Conservation (phyloP, 768 basidiomycete genomes). For the Boletus eberwhitei region DNA sequence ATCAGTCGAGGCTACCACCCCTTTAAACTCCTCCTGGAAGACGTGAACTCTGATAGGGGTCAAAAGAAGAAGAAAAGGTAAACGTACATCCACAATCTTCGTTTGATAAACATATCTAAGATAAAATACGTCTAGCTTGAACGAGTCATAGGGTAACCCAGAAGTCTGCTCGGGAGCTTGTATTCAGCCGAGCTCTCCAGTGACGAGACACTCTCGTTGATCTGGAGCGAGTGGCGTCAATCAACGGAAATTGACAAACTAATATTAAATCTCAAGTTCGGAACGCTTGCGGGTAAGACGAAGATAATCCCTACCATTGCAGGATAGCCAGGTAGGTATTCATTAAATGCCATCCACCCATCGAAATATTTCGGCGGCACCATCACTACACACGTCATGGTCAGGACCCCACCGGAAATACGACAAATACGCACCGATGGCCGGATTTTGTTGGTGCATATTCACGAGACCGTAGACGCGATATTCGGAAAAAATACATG, state of each 20-base stretch:
- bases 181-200: conserved; percentile 7
- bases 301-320: conserved; percentile 3
- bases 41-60: not conserved
- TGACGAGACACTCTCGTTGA: not conserved
- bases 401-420: not conserved
- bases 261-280: too few species aligned
- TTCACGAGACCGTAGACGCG: conserved; percentile 32
- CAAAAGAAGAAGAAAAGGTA: not conserved
- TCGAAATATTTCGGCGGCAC: conserved; percentile 30
- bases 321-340: not conserved
- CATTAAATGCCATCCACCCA: conserved; percentile 31
- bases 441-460: conserved; percentile 34
- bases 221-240: conserved; percentile 26
- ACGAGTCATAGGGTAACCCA: conserved; percentile 25
- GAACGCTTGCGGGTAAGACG: too few species aligned
- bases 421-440: conserved; percentile 30
- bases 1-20: not conserved
- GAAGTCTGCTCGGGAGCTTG: conserved; percentile 23
- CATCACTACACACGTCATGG: conserved; percentile 19
- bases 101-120: conserved; percentile 24
- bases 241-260: conserved; percentile 36
- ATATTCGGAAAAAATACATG: not conserved
- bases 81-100: conserved; percentile 15
- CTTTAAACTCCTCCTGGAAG: conserved; percentile 6
- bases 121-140: conserved; percentile 27